A percentile compares a stretch with the other conserved stretches of the same genome.
These are phyloP conservation scores for Saccharomyces uvarum DNA, from an alignment of 1,139 yeast species.

Conservation along the genomic window DNA sequence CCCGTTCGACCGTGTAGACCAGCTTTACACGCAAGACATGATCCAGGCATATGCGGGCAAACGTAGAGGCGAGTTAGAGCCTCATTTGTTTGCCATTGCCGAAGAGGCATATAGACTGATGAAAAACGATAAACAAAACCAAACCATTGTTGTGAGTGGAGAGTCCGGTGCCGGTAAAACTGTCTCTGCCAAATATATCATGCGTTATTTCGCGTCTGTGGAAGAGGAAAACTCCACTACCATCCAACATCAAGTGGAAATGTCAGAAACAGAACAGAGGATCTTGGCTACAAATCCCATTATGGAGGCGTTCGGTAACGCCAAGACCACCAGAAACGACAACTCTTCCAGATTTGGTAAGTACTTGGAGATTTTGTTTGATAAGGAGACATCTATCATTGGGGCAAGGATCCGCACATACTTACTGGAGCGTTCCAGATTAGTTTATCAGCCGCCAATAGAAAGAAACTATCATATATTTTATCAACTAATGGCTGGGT, in stretches of 20 bases:
- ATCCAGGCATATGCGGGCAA: slow-evolving; percentile 96
- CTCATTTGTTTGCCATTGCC: slow-evolving; percentile 96
- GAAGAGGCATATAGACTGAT: slow-evolving; percentile 96
- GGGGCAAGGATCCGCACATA: slow-evolving; percentile 95
- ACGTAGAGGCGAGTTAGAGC: slow-evolving; percentile 90
- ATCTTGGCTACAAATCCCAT: slow-evolving; percentile 96
- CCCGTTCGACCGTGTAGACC: slow-evolving; percentile 91
- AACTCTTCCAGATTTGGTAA: slow-evolving; percentile 97
- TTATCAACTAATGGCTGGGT: slow-evolving; percentile 83
- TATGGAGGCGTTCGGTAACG: slow-evolving; percentile 98
- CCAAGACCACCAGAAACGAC: slow-evolving; percentile 94
- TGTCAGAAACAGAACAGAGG: slow-evolving; percentile 91
- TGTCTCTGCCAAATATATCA: slow-evolving; percentile 92
- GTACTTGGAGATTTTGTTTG: slow-evolving; percentile 84
- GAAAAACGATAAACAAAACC: slow-evolving; percentile 81
- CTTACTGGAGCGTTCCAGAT: slow-evolving; percentile 84
- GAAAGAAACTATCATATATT: slow-evolving; percentile 96
- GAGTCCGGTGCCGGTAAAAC: slow-evolving; percentile 99
- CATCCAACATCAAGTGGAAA: slow-evolving; percentile 44
- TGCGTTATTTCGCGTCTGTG: slow-evolving; percentile 98
- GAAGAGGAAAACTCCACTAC: slow-evolving; percentile 42
- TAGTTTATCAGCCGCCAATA: slow-evolving; percentile 84
- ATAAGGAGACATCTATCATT: slow-evolving; percentile 66
- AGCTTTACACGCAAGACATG: slow-evolving; percentile 57
- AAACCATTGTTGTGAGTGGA: slow-evolving; percentile 95